Conservation (phyloP, 2,329 filamentous ascomycete genomes). For the Aspergillus costaricaensis region DNA sequence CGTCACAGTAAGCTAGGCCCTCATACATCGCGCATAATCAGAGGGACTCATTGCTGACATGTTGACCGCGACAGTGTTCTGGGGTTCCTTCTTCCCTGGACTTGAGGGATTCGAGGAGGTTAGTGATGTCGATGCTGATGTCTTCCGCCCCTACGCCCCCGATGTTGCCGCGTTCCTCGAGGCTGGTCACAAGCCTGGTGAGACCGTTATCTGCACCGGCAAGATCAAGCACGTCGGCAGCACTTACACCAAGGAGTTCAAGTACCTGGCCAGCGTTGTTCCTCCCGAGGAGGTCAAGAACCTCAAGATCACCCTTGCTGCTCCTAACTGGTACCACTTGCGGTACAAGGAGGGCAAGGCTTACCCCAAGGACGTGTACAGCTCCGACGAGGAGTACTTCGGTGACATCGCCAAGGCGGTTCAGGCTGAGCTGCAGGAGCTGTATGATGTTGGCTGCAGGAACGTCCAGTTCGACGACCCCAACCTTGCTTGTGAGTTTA, state of each 20-base stretch:
- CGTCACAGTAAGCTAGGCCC: constrained; percentile 41
- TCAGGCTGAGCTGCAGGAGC: constrained; percentile 61
- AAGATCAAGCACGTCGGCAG: constrained; percentile 62
- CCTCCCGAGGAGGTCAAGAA: constrained; percentile 64
- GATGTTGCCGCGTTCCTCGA: constrained; percentile 65
- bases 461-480: constrained; percentile 71
- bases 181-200: constrained; percentile 57
- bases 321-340: constrained; percentile 70
- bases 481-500: constrained; percentile 65
- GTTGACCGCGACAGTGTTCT: constrained; percentile 49
- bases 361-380: constrained; percentile 59
- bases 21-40: neutral
- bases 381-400: constrained; percentile 64
- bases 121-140: constrained; percentile 48
- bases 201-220: constrained; percentile 58
- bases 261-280: constrained; percentile 60
- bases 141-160: constrained; percentile 61
- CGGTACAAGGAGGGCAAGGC: constrained; percentile 59
- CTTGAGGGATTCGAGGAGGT: constrained; percentile 59
- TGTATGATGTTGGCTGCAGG: constrained; percentile 64
- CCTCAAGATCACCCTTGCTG: constrained; percentile 68
- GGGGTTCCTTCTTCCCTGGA: constrained; percentile 58
- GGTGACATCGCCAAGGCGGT: constrained; percentile 66
- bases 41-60: neutral
- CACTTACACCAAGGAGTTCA: constrained; percentile 60